A percentile compares a stretch with the other conserved stretches of the same genome.
Conservation (phyloP, 768 basidiomycete genomes). For the Ramaria rubella region DNA sequence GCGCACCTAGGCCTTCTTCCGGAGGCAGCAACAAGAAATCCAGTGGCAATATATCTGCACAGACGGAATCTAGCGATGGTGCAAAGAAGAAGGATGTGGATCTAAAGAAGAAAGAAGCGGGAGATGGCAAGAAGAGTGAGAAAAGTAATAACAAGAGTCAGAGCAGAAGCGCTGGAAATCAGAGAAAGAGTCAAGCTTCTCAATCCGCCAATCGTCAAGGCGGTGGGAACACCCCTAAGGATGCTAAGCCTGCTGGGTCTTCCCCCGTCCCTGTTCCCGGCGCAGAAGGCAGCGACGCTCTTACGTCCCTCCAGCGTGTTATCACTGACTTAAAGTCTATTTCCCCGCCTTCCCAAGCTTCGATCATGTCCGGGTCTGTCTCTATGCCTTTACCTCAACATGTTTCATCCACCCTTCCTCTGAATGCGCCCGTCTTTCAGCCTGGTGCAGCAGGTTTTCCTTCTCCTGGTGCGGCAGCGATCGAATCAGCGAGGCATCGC, state of each 20-base stretch:
- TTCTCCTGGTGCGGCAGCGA: conserved; percentile 34
- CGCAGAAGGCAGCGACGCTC: conserved; percentile 68
- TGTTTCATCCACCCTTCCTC: conserved; percentile 44
- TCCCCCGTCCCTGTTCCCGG: conserved; percentile 39
- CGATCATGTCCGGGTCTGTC: conserved; percentile 27
- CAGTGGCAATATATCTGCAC: conserved; percentile 35
- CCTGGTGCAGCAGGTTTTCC: conserved; percentile 57
- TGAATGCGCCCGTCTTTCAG: conserved; percentile 69
- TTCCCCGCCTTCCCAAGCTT: conserved; percentile 50
- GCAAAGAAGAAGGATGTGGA: conserved; percentile 51
- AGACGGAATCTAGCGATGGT: conserved; percentile 70
- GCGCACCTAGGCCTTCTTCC: conserved; percentile 50
- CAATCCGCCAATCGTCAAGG: conserved; percentile 45
- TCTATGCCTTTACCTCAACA: conserved; percentile 44
- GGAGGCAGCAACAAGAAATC: conserved; percentile 60
- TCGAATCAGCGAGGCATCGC: conserved; percentile 59
- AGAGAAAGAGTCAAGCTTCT: conserved; percentile 55
- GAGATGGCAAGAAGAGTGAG: conserved; percentile 50
- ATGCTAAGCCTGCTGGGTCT: conserved; percentile 37
- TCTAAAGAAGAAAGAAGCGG: conserved; percentile 48
- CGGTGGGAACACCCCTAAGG: conserved; percentile 34
- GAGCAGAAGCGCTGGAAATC: conserved; percentile 36
- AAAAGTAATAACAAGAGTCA: conserved; percentile 36
- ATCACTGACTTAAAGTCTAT: conserved; percentile 91
- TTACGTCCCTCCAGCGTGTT: conserved; percentile 85